These are phyloP conservation scores for Cryptococcus sp. DNA, from an alignment of 1,284 basidiomycete genomes.

Conservation along the genomic window DNA sequence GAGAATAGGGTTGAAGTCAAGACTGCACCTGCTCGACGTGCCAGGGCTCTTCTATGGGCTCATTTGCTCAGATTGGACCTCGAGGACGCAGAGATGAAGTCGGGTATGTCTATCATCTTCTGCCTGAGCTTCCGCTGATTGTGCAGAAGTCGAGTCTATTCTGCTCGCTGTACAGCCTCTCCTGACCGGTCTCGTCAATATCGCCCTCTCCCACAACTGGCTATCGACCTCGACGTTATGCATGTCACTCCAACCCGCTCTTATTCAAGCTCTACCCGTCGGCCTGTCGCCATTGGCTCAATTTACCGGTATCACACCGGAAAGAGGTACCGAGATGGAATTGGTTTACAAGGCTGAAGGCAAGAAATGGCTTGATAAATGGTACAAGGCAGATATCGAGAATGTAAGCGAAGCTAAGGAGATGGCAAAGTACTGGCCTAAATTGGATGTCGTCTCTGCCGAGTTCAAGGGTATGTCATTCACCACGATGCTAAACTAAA, in stretches of 20 bases:
- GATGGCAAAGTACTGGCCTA: constrained; percentile 67
- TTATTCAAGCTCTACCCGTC: constrained; percentile 79
- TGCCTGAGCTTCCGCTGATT: not conserved
- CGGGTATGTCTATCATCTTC: constrained; percentile 53
- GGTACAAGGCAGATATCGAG: constrained; percentile 49
- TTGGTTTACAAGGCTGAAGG: constrained; percentile 52
- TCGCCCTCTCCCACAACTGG: constrained; percentile 85
- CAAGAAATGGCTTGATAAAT: constrained; percentile 53
- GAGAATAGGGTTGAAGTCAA: constrained; percentile 28
- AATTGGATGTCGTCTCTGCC: constrained; percentile 76
- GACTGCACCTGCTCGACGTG: constrained; percentile 50
- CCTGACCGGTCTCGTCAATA: constrained; percentile 75
- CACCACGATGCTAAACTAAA: not conserved
- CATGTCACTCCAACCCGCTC: constrained; percentile 77
- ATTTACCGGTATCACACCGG: constrained; percentile 62
- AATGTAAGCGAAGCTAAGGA: constrained; percentile 62
- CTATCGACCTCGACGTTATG: constrained; percentile 71
- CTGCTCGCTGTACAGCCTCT: constrained; percentile 68
- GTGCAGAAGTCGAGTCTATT: constrained; percentile 62
- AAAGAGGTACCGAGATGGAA: constrained; percentile 53
- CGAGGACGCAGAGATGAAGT: constrained; percentile 55
- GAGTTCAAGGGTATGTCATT: constrained; percentile 71
- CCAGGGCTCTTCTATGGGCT: constrained; percentile 75
- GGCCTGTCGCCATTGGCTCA: constrained; percentile 59
- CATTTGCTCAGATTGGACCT: constrained; percentile 76